These are phyloP conservation scores for Fusarium equiseti DNA, from an alignment of 2,329 filamentous ascomycete genomes.

Conservation along the genomic window DNA sequence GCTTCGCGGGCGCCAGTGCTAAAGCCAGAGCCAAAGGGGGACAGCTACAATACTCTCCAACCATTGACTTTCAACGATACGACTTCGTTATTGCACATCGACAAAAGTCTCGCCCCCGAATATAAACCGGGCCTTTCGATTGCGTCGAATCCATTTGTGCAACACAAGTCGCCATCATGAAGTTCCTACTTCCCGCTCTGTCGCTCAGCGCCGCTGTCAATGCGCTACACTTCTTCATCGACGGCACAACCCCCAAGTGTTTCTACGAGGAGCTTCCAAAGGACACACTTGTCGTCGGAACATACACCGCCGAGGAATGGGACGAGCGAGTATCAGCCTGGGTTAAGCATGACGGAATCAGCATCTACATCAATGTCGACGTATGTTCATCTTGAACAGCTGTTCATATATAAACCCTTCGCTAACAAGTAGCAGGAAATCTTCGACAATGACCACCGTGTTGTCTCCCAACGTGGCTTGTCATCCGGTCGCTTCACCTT, in stretches of 20 bases:
- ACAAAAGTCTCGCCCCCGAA: constrained; percentile 6
- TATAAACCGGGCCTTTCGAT: constrained; percentile 26
- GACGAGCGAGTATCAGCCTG: constrained; percentile 77
- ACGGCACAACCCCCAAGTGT: constrained; percentile 87
- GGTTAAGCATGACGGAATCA: constrained; percentile 78
- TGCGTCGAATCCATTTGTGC: constrained; percentile 26
- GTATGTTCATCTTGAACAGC: constrained; percentile 57
- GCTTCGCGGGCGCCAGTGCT: constrained; percentile 52
- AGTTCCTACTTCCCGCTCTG: constrained; percentile 72
- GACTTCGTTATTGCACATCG: constrained; percentile 21
- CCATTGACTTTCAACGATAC: constrained; percentile 26
- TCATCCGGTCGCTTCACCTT: constrained; percentile 91
- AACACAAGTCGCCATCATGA: constrained; percentile 59
- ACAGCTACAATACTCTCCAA: constrained; percentile 14
- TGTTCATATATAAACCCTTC: not conserved
- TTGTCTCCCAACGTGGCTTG: constrained; percentile 86
- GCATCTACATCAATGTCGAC: constrained; percentile 92
- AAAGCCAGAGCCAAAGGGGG: constrained; percentile 36
- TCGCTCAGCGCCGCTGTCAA: constrained; percentile 75
- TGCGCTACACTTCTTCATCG: constrained; percentile 95
- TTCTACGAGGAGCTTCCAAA: constrained; percentile 99
- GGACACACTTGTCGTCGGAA: constrained; percentile 92
- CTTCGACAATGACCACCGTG: constrained; percentile 97
- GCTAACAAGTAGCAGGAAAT: constrained; percentile 70
- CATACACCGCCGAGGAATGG: constrained; percentile 90